A percentile compares a stretch with the other conserved stretches of the same genome.
Conservation (phyloP, 164 flowering plant species). For the Piper betle region DNA sequence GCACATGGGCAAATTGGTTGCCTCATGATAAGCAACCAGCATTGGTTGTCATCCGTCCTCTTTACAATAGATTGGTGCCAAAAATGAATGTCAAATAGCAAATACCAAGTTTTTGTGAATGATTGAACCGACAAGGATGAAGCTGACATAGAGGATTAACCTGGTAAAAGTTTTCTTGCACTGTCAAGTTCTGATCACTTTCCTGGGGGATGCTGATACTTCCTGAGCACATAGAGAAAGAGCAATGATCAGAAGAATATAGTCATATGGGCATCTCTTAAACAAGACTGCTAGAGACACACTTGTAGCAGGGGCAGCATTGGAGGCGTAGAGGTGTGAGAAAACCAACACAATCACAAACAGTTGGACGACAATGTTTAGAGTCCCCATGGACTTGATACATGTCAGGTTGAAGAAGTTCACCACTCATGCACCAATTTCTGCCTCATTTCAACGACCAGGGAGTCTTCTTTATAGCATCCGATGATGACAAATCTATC, state of each 20-base stretch:
- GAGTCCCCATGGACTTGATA: conserved; percentile 6
- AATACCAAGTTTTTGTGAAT: not conserved
- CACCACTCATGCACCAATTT: not conserved
- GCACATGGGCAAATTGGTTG: no score
- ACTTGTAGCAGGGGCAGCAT: conserved; percentile 13
- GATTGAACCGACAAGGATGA: not conserved
- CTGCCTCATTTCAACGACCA: not conserved
- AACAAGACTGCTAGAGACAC: not conserved
- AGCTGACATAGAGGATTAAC: conserved; percentile 2
- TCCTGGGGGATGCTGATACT: conserved; percentile 5
- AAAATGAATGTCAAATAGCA: no score
- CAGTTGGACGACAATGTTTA: conserved; percentile 6
- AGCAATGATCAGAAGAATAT: not conserved
- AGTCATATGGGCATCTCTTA: not conserved
- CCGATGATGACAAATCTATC: not conserved
- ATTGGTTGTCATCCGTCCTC: no score
- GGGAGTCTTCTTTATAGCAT: not conserved
- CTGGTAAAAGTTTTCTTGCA: conserved; percentile 5
- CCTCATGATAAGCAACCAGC: no score
- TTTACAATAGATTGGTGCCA: no score
- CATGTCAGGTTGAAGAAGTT: not conserved
- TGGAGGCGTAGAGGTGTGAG: conserved; percentile 8
- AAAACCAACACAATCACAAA: conserved; percentile 10
- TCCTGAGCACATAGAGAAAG: conserved; percentile 5
- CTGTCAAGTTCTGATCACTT: conserved; percentile 3